Evolutionary conservation across 2,329 filamentous ascomycete genomes (phyloP).

Genomic region (Trichoderma atrobrunneum): DNA sequence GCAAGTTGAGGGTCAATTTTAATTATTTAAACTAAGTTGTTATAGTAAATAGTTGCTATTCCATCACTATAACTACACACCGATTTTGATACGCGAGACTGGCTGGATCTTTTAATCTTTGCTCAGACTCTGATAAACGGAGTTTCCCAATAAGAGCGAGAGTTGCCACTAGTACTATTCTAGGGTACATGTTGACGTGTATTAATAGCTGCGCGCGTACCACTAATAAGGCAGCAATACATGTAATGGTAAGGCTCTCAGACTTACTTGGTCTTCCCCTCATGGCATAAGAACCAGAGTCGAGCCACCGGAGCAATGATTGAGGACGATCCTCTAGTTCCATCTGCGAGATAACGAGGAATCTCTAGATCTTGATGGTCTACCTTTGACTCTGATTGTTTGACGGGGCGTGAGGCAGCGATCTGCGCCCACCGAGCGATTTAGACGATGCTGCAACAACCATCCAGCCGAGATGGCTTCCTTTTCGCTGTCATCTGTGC

Average conservation of each 20-base stretch:
- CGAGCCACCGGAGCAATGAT: fast-evolving
- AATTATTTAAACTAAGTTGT: no score
- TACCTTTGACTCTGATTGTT: background rate
- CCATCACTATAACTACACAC: background rate
- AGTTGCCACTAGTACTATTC: no score
- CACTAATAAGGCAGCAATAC: background rate
- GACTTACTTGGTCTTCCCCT: background rate
- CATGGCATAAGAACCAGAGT: background rate
- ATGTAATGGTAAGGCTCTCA: background rate
- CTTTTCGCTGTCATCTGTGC: background rate
- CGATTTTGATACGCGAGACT: background rate
- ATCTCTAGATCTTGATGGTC: background rate
- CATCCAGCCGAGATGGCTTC: background rate
- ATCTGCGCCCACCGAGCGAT: background rate
- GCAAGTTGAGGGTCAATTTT: background rate
- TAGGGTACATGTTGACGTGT: no score
- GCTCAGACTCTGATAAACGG: background rate
- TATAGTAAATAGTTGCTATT: background rate
- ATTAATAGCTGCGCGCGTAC: no score
- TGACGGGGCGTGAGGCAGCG: no score
- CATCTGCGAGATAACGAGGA: background rate
- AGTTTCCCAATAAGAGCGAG: background rate
- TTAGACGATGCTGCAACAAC: background rate
- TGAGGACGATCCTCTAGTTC: background rate
- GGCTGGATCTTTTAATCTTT: no score